These are phyloP conservation scores for Grigorovia jiainica DNA, from an alignment of 805 yeast genomes.

Conservation along the genomic window DNA sequence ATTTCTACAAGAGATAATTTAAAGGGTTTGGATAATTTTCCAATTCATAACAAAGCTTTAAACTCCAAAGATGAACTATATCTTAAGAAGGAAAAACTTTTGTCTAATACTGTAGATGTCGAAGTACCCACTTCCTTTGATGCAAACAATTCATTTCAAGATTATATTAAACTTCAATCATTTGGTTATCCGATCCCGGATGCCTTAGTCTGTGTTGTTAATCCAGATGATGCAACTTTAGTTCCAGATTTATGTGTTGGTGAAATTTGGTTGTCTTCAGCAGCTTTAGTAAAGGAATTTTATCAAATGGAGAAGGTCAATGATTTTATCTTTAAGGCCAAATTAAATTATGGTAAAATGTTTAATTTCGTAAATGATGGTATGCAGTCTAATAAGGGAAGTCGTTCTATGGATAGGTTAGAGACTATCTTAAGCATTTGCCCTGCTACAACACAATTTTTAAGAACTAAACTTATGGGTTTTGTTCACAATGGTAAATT, in stretches of 20 bases:
- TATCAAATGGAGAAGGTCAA: conserved; percentile 29
- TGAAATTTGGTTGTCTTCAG: conserved; percentile 96
- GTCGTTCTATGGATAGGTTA: conserved; percentile 16
- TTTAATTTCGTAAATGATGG: conserved; percentile 8
- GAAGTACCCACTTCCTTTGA: conserved; percentile 25
- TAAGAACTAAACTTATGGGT: conserved; percentile 87
- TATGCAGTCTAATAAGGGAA: background rate
- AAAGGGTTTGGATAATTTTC: conserved; percentile 25
- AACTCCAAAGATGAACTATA: conserved; percentile 26
- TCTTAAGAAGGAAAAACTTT: conserved; percentile 29
- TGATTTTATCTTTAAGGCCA: conserved; percentile 29
- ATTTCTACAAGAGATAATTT: conserved; percentile 88
- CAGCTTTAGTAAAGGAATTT: conserved; percentile 59
- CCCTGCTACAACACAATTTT: conserved; percentile 34
- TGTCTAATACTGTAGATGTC: conserved; percentile 25
- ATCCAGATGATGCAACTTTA: conserved; percentile 78
- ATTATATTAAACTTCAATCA: conserved; percentile 66
- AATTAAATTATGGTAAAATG: conserved; percentile 25
- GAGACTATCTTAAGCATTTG: conserved; percentile 23
- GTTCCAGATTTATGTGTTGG: conserved; percentile 78
- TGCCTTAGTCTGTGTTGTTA: conserved; percentile 85
- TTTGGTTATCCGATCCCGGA: conserved; percentile 94
- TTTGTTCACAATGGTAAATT: conserved; percentile 81
- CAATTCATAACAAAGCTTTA: conserved; percentile 22
- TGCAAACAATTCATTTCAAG: conserved; percentile 30